Conservation (phyloP, 805 yeast genomes). For the Candida argentea region DNA sequence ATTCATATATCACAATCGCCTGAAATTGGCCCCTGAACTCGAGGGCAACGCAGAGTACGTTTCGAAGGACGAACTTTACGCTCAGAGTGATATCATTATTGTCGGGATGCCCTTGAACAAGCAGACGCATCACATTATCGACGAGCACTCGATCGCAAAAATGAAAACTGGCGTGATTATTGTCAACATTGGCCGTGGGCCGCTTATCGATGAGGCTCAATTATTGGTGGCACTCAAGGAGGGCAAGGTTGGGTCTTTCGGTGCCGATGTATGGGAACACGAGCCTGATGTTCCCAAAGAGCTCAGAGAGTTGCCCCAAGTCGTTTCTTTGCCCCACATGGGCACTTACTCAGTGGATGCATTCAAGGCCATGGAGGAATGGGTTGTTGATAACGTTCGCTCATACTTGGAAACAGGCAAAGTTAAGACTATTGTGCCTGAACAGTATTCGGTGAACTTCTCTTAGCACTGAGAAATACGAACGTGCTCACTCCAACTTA, state of each 20-base stretch:
- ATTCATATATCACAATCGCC: conserved; percentile 66
- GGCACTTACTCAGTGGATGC: conserved; percentile 78
- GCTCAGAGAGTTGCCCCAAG: conserved; percentile 51
- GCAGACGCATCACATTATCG: conserved; percentile 59
- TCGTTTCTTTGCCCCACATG: conserved; percentile 79
- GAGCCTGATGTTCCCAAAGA: conserved; percentile 68
- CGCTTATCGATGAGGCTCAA: conserved; percentile 61
- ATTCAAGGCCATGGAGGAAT: conserved; percentile 68
- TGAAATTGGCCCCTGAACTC: conserved; percentile 44
- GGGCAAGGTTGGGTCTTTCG: conserved; percentile 61
- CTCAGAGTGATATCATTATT: conserved; percentile 58
- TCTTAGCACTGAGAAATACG: too few species aligned
- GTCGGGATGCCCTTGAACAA: conserved; percentile 70
- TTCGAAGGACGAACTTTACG: conserved; percentile 55
- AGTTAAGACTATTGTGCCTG: conserved; percentile 75
- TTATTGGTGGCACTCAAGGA: conserved; percentile 44
- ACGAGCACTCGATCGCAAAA: conserved; percentile 46
- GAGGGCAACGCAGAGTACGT: conserved; percentile 68
- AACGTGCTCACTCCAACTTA: too few species aligned
- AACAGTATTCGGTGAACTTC: conserved; percentile 34
- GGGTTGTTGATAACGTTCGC: conserved; percentile 59
- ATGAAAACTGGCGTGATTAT: conserved; percentile 74
- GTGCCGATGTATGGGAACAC: conserved; percentile 65
- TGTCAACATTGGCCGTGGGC: conserved; percentile 85
- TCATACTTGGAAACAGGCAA: conserved; percentile 54